Conservation (phyloP, 1,284 basidiomycete genomes). For the Malassezia slooffiae region DNA sequence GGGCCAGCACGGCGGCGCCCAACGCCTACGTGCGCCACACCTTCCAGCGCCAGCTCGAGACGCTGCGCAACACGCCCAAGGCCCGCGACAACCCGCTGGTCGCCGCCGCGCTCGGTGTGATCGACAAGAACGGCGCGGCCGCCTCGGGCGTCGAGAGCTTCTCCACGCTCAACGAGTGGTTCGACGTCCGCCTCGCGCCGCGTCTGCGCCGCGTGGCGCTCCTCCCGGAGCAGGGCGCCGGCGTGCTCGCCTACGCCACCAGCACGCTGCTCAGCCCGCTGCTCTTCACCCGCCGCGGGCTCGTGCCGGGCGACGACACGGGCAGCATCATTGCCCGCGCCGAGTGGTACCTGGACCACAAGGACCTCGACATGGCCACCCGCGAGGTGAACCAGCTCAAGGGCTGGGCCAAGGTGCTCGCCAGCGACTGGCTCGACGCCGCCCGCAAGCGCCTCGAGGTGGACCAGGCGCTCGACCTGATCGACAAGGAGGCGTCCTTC, state of each 20-base stretch:
- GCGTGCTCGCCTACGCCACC: slow-evolving; percentile 75
- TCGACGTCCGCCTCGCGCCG: slow-evolving; percentile 70
- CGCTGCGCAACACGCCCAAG: slow-evolving; percentile 58
- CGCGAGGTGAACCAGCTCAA: slow-evolving; percentile 78
- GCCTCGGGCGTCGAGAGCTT: slow-evolving; percentile 76
- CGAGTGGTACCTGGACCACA: slow-evolving; percentile 79
- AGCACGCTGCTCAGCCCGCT: slow-evolving; percentile 65
- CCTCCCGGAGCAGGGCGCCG: slow-evolving; percentile 68
- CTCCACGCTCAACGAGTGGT: slow-evolving; percentile 78
- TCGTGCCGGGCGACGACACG: slow-evolving; percentile 66
- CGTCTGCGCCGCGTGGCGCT: slow-evolving; percentile 76
- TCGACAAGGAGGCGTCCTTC: slow-evolving; percentile 67
- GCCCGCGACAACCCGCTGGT: slow-evolving; percentile 52
- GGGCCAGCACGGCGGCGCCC: slow-evolving; percentile 37
- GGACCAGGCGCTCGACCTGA: slow-evolving; percentile 80
- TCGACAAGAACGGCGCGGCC: slow-evolving; percentile 62
- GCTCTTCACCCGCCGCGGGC: slow-evolving; percentile 63
- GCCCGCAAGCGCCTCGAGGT: slow-evolving; percentile 80
- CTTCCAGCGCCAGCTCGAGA: slow-evolving; percentile 79
- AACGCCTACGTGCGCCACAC: slow-evolving; percentile 56
- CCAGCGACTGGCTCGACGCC: slow-evolving; percentile 83
- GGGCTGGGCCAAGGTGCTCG: slow-evolving; percentile 67
- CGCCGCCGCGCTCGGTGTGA: slow-evolving; percentile 23
- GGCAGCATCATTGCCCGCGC: slow-evolving; percentile 75
- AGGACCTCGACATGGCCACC: slow-evolving; percentile 81